phyloP scores from a whole-genome alignment of 2,329 filamentous ascomycete species.

The Aspergillus sp. region DNA sequence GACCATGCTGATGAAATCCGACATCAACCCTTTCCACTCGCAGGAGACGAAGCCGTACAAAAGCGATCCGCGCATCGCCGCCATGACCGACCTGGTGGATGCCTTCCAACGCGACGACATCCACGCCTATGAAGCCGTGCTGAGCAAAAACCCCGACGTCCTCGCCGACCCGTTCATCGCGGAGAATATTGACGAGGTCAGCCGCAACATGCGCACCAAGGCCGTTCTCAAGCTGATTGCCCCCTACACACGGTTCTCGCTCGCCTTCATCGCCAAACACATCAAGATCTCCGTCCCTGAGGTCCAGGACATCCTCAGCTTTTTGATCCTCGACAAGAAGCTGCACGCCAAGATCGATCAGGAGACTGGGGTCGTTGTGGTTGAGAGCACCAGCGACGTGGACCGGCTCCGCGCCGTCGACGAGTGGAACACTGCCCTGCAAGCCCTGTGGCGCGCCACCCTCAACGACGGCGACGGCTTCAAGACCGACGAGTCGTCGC shows the following conservation, averaged over 20 bases:
- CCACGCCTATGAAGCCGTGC: slow-evolving; percentile 81
- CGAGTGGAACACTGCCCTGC: slow-evolving; percentile 70
- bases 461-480: slow-evolving; percentile 76
- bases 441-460: slow-evolving; percentile 66
- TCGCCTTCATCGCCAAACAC: slow-evolving; percentile 82
- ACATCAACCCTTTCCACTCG: slow-evolving; percentile 98
- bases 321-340: slow-evolving; percentile 86
- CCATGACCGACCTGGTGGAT: slow-evolving; percentile 96
- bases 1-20: slow-evolving; percentile 97
- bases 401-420: slow-evolving; percentile 69
- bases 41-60: slow-evolving; percentile 99
- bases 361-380: slow-evolving; percentile 77
- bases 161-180: slow-evolving; percentile 93
- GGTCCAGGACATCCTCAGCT: slow-evolving; percentile 93
- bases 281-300: slow-evolving; percentile 82
- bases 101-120: slow-evolving; percentile 96
- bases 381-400: slow-evolving; percentile 70
- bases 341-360: slow-evolving; percentile 88
- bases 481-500: slow-evolving; percentile 41
- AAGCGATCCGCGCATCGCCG: slow-evolving; percentile 88
- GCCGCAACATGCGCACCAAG: slow-evolving; percentile 96
- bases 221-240: slow-evolving; percentile 89
- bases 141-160: slow-evolving; percentile 84
- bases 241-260: slow-evolving; percentile 88
- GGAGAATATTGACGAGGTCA: slow-evolving; percentile 98